Conservation (phyloP, 257 asterid genomes). For the Plantago ovata region DNA sequence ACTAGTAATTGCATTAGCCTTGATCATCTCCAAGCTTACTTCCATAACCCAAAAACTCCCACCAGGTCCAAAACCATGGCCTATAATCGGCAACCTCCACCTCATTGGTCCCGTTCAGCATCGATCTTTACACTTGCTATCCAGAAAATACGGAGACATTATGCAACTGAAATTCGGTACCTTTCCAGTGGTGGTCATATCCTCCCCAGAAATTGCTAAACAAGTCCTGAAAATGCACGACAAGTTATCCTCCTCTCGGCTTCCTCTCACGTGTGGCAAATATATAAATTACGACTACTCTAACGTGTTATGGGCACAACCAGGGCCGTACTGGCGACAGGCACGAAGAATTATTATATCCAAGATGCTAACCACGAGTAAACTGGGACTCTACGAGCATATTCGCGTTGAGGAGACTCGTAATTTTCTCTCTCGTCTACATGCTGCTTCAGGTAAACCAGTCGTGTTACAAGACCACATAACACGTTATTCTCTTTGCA, state of each 20-base stretch:
- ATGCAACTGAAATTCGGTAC: constrained; percentile 8
- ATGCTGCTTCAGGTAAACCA: constrained; percentile 9
- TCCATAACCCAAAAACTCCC: neutral
- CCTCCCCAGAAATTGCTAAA: neutral
- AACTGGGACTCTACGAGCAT: constrained; percentile 3
- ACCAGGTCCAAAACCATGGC: no score
- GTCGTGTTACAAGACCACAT: constrained; percentile 20
- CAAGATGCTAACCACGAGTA: neutral
- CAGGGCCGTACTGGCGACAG: neutral
- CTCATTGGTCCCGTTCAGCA: constrained; percentile 2
- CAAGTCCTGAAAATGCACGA: neutral
- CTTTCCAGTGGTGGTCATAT: neutral
- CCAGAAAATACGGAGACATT: neutral
- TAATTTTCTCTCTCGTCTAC: constrained; percentile 9
- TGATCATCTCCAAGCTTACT: neutral
- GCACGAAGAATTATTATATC: neutral
- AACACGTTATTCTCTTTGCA: constrained; percentile 11
- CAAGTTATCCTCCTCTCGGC: neutral
- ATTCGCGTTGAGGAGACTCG: no score
- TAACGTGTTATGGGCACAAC: neutral
- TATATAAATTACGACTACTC: neutral
- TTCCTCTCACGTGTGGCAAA: neutral
- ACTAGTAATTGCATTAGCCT: neutral
- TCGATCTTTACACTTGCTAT: neutral
- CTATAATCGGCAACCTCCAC: constrained; percentile 1